These are phyloP conservation scores for Ilyonectria sp. DNA, from an alignment of 2,329 filamentous ascomycete genomes.

Conservation along the genomic window DNA sequence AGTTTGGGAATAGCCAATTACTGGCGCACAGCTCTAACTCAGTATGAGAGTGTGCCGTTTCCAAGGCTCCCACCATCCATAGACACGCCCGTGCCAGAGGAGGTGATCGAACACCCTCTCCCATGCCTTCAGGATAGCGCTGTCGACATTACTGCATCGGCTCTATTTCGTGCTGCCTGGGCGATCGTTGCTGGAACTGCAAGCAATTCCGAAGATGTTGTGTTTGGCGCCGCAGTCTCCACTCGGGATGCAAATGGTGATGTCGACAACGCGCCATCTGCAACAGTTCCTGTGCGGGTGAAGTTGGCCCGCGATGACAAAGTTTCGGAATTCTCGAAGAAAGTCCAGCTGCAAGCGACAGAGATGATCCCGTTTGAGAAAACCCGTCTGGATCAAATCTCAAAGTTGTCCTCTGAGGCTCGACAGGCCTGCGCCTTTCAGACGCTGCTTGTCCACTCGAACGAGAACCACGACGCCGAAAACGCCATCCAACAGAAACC, in stretches of 20 bases:
- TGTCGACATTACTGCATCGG: constrained; percentile 19
- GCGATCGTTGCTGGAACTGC: constrained; percentile 40
- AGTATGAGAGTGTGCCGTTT: constrained; percentile 13
- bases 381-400: constrained; percentile 25
- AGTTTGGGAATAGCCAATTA: constrained; percentile 55
- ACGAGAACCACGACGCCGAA: not conserved
- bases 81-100: constrained; percentile 5
- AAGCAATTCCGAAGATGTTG: constrained; percentile 39
- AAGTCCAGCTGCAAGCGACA: constrained; percentile 25
- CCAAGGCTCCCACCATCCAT: constrained; percentile 11
- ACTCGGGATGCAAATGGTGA: constrained; percentile 43
- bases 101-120: constrained; percentile 1
- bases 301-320: constrained; percentile 43
- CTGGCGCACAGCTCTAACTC: constrained; percentile 58
- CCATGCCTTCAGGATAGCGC: not conserved
- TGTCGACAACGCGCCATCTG: constrained; percentile 35
- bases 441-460: constrained; percentile 26
- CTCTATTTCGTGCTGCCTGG: constrained; percentile 48
- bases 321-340: constrained; percentile 58
- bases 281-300: constrained; percentile 39
- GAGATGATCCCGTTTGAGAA: constrained; percentile 30
- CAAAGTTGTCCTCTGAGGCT: not conserved
- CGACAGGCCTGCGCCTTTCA: constrained; percentile 23
- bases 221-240: constrained; percentile 43
- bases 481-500: not conserved